Percentiles rank a stretch among this genome's conserved stretches.
Evolutionary conservation across 1,284 basidiomycete species (phyloP).

Genomic region (Malassezia psittaci): DNA sequence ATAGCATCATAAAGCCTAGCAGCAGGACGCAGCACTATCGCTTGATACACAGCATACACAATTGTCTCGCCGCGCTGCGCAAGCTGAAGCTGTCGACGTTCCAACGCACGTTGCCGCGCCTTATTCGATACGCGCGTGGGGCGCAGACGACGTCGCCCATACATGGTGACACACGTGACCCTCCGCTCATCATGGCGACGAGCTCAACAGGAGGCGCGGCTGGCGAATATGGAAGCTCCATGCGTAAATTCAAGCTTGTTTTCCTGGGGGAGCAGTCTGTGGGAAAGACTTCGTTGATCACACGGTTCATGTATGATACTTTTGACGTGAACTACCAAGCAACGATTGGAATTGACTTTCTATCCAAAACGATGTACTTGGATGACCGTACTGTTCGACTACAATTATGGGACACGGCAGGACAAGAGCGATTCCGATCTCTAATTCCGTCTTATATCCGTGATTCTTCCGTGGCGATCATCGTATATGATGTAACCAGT

Average conservation of each 20-base stretch:
- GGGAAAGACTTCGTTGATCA: conserved; percentile 79
- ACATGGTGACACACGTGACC: conserved; percentile 2
- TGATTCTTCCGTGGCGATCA: conserved; percentile 94
- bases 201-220: conserved; percentile 20
- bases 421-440: conserved; percentile 95
- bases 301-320: conserved; percentile 94
- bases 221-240: conserved; percentile 40
- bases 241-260: conserved; percentile 48
- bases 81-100: not conserved
- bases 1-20: not conserved
- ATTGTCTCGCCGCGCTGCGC: not conserved
- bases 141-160: not conserved
- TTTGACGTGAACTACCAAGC: conserved; percentile 99
- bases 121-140: not conserved
- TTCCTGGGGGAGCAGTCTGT: conserved; percentile 44
- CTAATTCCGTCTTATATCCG: conserved; percentile 98
- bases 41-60: not conserved
- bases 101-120: not conserved
- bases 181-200: conserved; percentile 9
- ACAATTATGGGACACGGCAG: conserved; percentile 92
- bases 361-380: conserved; percentile 99
- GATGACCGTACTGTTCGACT: conserved; percentile 95
- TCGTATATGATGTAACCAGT: conserved; percentile 99
- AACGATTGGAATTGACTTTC: conserved; percentile 97
- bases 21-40: not conserved